A percentile compares a stretch with the other conserved stretches of the same genome.
phyloP scores from a whole-genome alignment of 495 filamentous ascomycete genomes.

The Aspergillus sclerotiicarbonarius region DNA sequence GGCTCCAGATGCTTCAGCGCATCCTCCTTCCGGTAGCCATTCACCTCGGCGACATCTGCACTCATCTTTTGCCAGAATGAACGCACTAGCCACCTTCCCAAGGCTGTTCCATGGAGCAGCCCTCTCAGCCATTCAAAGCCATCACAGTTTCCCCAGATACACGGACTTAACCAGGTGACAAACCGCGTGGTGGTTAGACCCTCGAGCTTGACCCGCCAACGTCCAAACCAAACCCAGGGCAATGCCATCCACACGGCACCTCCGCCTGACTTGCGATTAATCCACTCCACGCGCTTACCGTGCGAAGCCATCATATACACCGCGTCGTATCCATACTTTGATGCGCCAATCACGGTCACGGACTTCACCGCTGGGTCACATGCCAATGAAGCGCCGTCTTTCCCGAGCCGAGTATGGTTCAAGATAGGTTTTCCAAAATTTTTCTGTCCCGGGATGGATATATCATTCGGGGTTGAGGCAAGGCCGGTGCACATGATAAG shows the following conservation, averaged over 20 bases:
- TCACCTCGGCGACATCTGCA: conserved; percentile 55
- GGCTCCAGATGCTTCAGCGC: conserved; percentile 1
- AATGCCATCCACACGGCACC: conserved; percentile 69
- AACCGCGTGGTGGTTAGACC: conserved; percentile 60
- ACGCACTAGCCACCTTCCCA: conserved; percentile 65
- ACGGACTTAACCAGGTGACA: conserved; percentile 61
- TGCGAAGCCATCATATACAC: conserved; percentile 56
- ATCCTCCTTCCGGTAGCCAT: conserved; percentile 38
- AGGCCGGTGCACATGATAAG: conserved; percentile 11
- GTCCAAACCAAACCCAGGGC: conserved; percentile 59
- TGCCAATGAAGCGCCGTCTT: background rate
- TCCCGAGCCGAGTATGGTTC: conserved; percentile 4
- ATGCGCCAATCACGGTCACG: conserved; percentile 58
- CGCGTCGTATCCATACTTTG: conserved; percentile 64
- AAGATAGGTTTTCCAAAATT: conserved; percentile 2
- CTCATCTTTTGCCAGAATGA: conserved; percentile 62
- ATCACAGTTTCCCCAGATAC: conserved; percentile 56
- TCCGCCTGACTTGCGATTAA: conserved; percentile 72
- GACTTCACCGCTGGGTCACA: conserved; percentile 11
- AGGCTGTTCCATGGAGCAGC: conserved; percentile 62
- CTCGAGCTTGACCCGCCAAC: conserved; percentile 52
- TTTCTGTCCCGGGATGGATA: background rate
- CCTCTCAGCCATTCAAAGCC: conserved; percentile 42
- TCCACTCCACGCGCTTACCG: conserved; percentile 62
- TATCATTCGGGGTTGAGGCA: conserved; percentile 5